phyloP scores from a whole-genome alignment of 2,329 filamentous ascomycete species.

The Pseudopithomyces maydicus region DNA sequence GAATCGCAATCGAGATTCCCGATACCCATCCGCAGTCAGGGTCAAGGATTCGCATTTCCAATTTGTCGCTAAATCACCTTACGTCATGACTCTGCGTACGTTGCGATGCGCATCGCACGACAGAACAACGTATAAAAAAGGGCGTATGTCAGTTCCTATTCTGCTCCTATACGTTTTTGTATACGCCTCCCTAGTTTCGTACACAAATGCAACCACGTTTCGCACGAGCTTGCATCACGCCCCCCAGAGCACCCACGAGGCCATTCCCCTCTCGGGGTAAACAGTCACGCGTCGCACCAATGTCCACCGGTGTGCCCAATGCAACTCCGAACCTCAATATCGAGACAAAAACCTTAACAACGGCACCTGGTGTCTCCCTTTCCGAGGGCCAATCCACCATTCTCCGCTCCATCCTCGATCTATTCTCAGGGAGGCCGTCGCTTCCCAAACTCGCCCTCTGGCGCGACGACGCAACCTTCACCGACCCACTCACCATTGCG shows the following conservation, averaged over 20 bases:
- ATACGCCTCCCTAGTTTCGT: neutral
- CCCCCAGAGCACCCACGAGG: constrained; percentile 18
- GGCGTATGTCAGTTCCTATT: neutral
- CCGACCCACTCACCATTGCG: constrained; percentile 64
- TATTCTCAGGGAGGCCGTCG: constrained; percentile 65
- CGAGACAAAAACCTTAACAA: constrained; percentile 61
- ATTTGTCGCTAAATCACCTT: neutral
- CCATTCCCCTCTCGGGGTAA: constrained; percentile 20
- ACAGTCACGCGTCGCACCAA: constrained; percentile 24
- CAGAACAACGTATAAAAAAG: neutral
- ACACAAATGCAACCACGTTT: constrained; percentile 18
- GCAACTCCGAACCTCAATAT: constrained; percentile 47
- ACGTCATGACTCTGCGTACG: neutral
- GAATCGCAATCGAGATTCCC: neutral
- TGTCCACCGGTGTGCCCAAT: constrained; percentile 31
- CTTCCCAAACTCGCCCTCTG: constrained; percentile 65
- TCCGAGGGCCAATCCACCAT: constrained; percentile 58
- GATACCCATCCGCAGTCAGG: neutral
- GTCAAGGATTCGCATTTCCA: neutral
- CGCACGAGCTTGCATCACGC: constrained; percentile 7
- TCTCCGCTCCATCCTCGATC: constrained; percentile 64
- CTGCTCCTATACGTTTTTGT: neutral
- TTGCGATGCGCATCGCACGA: neutral
- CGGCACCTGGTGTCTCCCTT: constrained; percentile 57
- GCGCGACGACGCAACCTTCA: constrained; percentile 62